A percentile compares a stretch with the other conserved stretches of the same genome.
Conservation (phyloP, 129 eudicot species). For the Helichrysum umbraculigerum region DNA sequence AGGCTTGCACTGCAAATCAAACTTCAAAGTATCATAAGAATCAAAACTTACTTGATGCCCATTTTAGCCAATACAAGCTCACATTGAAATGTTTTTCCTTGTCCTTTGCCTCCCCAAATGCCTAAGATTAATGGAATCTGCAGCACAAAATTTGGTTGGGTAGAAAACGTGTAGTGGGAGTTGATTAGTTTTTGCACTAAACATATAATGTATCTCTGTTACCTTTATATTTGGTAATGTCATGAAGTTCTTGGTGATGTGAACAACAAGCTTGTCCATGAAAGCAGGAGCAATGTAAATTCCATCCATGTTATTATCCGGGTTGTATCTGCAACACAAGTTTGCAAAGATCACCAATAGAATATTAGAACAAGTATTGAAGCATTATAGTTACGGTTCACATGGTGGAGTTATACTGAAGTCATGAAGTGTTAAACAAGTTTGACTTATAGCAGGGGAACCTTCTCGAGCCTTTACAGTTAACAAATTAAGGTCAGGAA, state of each 20-base stretch:
- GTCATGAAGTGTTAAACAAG: too few relatives aligned
- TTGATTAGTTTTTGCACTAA: too few relatives aligned
- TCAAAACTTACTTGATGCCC: slow-evolving; percentile 77
- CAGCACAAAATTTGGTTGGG: background rate
- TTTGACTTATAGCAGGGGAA: too few relatives aligned
- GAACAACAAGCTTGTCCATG: slow-evolving; percentile 98
- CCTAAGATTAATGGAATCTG: slow-evolving; percentile 91
- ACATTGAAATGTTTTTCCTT: slow-evolving; percentile 95
- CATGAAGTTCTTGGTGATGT: slow-evolving; percentile 97
- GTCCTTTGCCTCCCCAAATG: slow-evolving; percentile 99
- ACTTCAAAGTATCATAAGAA: background rate
- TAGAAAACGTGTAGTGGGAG: too few relatives aligned
- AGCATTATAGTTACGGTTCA: too few relatives aligned
- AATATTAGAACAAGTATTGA: too few relatives aligned
- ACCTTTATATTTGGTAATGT: slow-evolving; percentile 95
- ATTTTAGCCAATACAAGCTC: slow-evolving; percentile 95
- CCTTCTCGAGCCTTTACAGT: too few relatives aligned
- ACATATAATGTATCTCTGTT: background rate
- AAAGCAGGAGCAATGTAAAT: slow-evolving; percentile 94
- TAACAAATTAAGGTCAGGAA: too few relatives aligned
- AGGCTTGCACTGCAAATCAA: too few relatives aligned
- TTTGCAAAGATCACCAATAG: too few relatives aligned
- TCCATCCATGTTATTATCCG: slow-evolving; percentile 82
- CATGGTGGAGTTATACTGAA: too few relatives aligned
- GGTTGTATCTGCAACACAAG: slow-evolving; percentile 45